Percentiles rank a stretch among this genome's conserved stretches.
These are phyloP conservation scores for Sphenostylis stenocarpa DNA, from an alignment of 306 rosid species.

Conservation along the genomic window DNA sequence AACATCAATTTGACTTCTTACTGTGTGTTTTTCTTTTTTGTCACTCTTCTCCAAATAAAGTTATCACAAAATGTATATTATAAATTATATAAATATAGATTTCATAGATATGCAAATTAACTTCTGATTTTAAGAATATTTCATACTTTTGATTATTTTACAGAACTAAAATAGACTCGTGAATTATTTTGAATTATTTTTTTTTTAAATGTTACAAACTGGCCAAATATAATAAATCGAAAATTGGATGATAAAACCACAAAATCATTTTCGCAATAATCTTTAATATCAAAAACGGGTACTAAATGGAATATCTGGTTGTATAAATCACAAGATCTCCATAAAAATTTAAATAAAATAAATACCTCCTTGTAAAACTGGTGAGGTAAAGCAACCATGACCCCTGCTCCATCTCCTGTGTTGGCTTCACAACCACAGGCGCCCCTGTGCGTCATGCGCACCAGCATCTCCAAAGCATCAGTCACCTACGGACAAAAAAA, in stretches of 20 bases:
- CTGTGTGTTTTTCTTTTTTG: no score
- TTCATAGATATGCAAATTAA: background rate
- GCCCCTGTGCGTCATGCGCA: conserved; percentile 6
- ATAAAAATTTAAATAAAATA: background rate
- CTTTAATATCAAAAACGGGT: background rate
- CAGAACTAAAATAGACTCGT: background rate
- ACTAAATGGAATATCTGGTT: background rate
- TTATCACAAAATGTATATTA: no score
- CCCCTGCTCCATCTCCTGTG: conserved; percentile 3
- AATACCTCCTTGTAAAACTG: conserved; percentile 2
- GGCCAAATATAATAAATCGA: background rate
- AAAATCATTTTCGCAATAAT: background rate
- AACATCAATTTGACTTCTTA: no score
- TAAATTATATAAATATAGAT: no score
- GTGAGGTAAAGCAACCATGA: background rate
- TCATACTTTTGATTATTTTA: background rate
- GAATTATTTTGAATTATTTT: background rate
- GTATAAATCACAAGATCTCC: no score
- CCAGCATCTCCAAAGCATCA: conserved; percentile 3
- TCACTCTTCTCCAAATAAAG: no score
- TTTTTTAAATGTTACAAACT: background rate
- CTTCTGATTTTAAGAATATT: background rate
- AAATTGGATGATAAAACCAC: background rate
- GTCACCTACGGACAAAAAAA: background rate
- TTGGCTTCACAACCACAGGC: background rate